Evolutionary conservation across 2,329 filamentous ascomycete genomes (phyloP), one percentile per base, ranked within the genome.

Genomic region (Ceratocystis huliohia): DNA sequence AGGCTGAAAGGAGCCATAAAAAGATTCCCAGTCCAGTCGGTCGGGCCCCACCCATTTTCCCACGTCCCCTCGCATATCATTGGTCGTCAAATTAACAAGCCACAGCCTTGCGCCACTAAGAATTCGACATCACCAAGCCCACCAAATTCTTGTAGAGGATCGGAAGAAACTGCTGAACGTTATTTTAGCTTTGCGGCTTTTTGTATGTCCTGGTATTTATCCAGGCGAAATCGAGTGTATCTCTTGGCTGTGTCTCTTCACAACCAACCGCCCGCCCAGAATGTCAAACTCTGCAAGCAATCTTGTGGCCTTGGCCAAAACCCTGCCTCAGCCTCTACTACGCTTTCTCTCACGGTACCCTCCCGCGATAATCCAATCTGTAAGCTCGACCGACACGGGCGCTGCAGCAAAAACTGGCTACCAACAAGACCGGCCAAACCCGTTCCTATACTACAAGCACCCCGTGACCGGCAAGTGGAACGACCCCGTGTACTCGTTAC

Each of bases 281-380:
- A 77, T 78, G 76, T 73, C 75, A 37, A 74, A 75, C 65, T 56
- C 75, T 61, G 28, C 63, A 28, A 66, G 33, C 28, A 61, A 64
- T 33, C 64, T 68, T 13, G 74, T 84, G 70, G 78, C 80, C 72
- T 80, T 91, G 67, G 88, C 88, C 68, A 84, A 86, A 76, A 80
- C 83, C 70, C 84, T 97, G 50, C 94, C 91, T 7, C 80, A 84
- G 65, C 87, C 87, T 50, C 84, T 99, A 59, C 84, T 88, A 73
- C 85, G 86, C 72, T 96, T 99, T 82, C 88, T 99, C 76, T 88
- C 88, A 67, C 88, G 89, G 70, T 96, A 93, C 76, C 94, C 94
- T 53, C 91, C 93, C 61, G 82, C 78, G 64, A 76, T 82, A 71
- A 81, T 87, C 73, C 77, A 84, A 68, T 76, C 81, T 68, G 73